phyloP scores from a whole-genome alignment of 2,329 filamentous ascomycete species.

The Aspergillus tanneri region DNA sequence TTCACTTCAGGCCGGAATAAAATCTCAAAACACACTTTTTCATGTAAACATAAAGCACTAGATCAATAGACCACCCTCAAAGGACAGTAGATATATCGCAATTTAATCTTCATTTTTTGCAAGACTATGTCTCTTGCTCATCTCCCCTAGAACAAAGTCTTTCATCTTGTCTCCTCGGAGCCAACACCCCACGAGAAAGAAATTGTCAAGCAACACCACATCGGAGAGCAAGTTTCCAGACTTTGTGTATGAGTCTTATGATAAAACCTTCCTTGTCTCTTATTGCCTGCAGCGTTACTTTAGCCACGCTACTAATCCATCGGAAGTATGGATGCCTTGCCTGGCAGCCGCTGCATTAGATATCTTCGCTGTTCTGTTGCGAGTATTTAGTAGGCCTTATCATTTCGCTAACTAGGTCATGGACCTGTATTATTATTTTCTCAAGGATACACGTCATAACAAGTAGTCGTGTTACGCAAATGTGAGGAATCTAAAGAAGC shows the following conservation, averaged over 20 bases:
- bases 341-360: neutral
- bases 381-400: conserved; percentile 2
- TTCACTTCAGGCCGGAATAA: too few relatives aligned
- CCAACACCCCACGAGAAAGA: too few relatives aligned
- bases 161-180: too few relatives aligned
- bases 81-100: too few relatives aligned
- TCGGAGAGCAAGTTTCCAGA: neutral
- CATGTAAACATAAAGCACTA: too few relatives aligned
- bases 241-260: conserved; percentile 1
- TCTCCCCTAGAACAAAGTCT: neutral
- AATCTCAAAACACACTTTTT: too few relatives aligned
- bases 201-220: too few relatives aligned
- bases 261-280: conserved; percentile 1
- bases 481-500: conserved; percentile 1
- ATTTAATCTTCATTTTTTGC: too few relatives aligned
- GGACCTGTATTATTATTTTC: conserved; percentile 16
- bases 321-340: neutral
- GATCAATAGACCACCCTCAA: too few relatives aligned
- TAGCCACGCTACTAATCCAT: conserved; percentile 1
- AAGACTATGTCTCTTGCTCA: neutral
- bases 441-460: conserved; percentile 11
- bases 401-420: conserved; percentile 1
- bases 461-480: neutral
- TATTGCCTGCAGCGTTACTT: conserved; percentile 5
- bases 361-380: too few relatives aligned